Evolutionary conservation across 2,329 filamentous ascomycete species (phyloP).

Genomic region (Pezicula carpinea): DNA sequence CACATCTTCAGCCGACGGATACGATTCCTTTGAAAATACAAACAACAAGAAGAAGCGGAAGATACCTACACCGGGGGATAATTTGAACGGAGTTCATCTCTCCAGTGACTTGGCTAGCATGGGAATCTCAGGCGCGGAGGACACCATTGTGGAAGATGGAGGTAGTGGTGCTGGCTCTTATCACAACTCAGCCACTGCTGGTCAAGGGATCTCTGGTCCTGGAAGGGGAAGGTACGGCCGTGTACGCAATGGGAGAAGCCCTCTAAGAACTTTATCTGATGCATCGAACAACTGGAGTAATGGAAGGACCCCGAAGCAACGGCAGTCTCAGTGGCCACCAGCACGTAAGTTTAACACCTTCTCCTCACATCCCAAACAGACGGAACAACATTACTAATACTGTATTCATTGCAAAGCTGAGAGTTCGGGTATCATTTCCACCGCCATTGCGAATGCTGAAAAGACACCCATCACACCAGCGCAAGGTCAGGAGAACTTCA

Average conservation of each 20-base stretch:
- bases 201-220: conserved; percentile 74
- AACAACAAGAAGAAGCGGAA: conserved; percentile 99
- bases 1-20: conserved; percentile 73
- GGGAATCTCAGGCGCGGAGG: conserved; percentile 47
- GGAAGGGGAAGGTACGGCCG: conserved; percentile 82
- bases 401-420: conserved; percentile 42
- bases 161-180: conserved; percentile 42
- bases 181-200: conserved; percentile 51
- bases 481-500: conserved; percentile 72
- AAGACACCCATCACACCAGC: conserved; percentile 54
- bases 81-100: conserved; percentile 36
- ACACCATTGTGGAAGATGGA: conserved; percentile 37
- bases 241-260: conserved; percentile 54
- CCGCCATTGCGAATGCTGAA: conserved; percentile 84
- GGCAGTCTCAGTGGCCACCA: conserved; percentile 27
- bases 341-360: conserved; percentile 17
- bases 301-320: conserved; percentile 26
- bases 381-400: conserved; percentile 4
- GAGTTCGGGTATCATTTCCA: conserved; percentile 76
- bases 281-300: conserved; percentile 33
- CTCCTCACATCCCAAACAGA: conserved; percentile 2
- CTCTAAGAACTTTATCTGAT: conserved; percentile 56
- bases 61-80: conserved; percentile 82
- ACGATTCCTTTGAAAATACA: conserved; percentile 96
- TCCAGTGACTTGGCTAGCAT: conserved; percentile 61